phyloP scores from a whole-genome alignment of 495 filamentous ascomycete species.

The Aspergillus hancockii region DNA sequence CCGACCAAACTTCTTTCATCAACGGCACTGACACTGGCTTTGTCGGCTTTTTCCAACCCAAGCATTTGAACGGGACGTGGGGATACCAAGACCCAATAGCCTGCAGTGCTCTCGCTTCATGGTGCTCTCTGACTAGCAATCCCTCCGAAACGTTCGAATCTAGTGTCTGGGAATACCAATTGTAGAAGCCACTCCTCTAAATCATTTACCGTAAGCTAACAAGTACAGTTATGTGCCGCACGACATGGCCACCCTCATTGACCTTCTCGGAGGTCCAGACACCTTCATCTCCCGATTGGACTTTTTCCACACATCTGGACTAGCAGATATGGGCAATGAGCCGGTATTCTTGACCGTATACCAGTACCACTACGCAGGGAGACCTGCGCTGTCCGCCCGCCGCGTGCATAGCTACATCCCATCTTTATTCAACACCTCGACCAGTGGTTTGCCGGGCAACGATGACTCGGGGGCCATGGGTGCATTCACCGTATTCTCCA shows the following conservation, averaged over 20 bases:
- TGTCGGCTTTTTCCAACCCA: slow-evolving; percentile 70
- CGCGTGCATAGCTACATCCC: slow-evolving; percentile 48
- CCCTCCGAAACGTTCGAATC: slow-evolving; percentile 64
- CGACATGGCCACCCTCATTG: slow-evolving; percentile 64
- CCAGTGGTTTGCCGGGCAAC: slow-evolving; percentile 57
- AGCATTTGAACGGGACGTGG: slow-evolving; percentile 59
- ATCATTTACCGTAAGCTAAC: neutral
- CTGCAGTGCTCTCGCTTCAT: slow-evolving; percentile 42
- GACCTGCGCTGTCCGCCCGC: slow-evolving; percentile 57
- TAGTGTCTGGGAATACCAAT: slow-evolving; percentile 72
- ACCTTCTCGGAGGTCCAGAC: slow-evolving; percentile 56
- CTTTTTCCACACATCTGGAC: slow-evolving; percentile 56
- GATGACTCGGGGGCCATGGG: slow-evolving; percentile 64
- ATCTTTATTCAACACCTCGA: slow-evolving; percentile 41
- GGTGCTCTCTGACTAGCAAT: slow-evolving; percentile 64
- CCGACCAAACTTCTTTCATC: slow-evolving; percentile 48
- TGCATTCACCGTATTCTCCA: slow-evolving; percentile 58
- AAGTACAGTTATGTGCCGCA: slow-evolving; percentile 62
- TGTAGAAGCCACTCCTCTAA: slow-evolving; percentile 34
- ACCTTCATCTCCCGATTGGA: slow-evolving; percentile 63
- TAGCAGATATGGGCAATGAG: slow-evolving; percentile 70
- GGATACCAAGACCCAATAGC: slow-evolving; percentile 59
- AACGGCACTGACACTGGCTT: slow-evolving; percentile 50
- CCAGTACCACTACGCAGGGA: slow-evolving; percentile 71
- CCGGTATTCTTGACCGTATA: slow-evolving; percentile 70